Evolutionary conservation across 495 filamentous ascomycete genomes (phyloP), one percentile per base, ranked within the genome.

Genomic region (Trichoderma parareesei): DNA sequence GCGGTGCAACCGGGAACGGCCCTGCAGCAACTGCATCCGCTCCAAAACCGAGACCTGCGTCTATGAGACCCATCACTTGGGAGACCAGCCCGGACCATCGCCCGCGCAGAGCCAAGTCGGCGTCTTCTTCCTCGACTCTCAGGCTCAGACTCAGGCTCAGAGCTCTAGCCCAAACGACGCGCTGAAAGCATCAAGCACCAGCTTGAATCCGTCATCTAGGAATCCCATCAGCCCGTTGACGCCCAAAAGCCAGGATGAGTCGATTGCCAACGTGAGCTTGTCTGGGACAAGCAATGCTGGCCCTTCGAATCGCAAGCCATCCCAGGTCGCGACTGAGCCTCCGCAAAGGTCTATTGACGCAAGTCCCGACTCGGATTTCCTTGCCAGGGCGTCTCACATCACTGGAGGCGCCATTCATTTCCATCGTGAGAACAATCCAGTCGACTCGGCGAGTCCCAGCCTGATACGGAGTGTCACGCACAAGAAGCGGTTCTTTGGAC

Each of bases 401-500:
- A 57, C 53, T 33, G 53, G 53, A 13, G 53, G 53, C 0, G 53
- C 53, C 10, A 33, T 57, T 35, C 53, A 57, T 27, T 57, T 57
- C 9, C 53, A 57, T 11, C 53, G 53, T 14, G 60, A 42, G 11
- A n/a, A 27, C 18, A 41, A 61, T 1, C 7, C 8, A 9, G 16
- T 13, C 10, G 38, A 61, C 5, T 37, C 41, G 13, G 20, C 18
- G 5, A 41, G 42, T 13, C 16, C 37, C 6, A 38, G 59, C 7
- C 44, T 64, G 5, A 42, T 60, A 44, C 67, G 64, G 8, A 65
- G 63, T 4, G 37, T 55, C 4, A 18, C 72, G 16, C 71, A 72
- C 40, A 86, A 85, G 69, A 75, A 77, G 0, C 69, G 81, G 4
- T 70, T 84, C 9, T 78, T 83, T 66, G 82, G 82, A 2, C 77